Evolutionary conservation across 106 monocot species (phyloP).

Genomic region (Dactylorhiza incarnata): DNA sequence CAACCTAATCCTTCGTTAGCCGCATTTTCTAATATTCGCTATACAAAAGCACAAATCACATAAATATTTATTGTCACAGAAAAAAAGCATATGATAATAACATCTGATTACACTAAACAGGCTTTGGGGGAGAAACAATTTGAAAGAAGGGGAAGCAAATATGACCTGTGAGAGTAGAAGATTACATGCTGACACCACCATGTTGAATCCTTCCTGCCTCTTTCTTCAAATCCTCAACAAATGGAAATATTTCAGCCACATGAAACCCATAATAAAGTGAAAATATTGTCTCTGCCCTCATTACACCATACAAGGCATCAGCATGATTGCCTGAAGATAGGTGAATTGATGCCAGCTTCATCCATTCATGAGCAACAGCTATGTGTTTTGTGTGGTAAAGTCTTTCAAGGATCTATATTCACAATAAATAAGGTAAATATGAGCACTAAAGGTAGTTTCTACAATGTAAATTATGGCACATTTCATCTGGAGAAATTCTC

Average conservation of each 20-base stretch:
- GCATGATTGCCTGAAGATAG: constrained; percentile 29
- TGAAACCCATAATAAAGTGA: constrained; percentile 80
- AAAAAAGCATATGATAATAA: neutral
- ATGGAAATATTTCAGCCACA: constrained; percentile 38
- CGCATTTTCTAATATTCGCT: too few species aligned
- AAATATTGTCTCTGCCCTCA: constrained; percentile 41
- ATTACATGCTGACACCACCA: neutral
- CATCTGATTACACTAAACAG: neutral
- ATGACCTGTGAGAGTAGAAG: too few species aligned
- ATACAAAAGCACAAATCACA: too few species aligned
- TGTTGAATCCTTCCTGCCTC: constrained; percentile 6
- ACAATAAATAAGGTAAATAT: neutral
- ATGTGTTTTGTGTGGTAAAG: constrained; percentile 62
- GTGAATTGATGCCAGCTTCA: constrained; percentile 79
- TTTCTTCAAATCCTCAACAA: constrained; percentile 26
- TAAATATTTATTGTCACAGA: too few species aligned
- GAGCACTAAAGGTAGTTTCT: neutral
- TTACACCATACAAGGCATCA: constrained; percentile 24
- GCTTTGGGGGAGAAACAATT: neutral
- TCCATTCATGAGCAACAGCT: constrained; percentile 65
- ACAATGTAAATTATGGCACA: neutral
- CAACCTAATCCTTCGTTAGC: too few species aligned
- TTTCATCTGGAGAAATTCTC: neutral
- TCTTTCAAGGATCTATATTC: constrained; percentile 63
- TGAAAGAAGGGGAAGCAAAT: too few species aligned